phyloP scores from a whole-genome alignment of 768 basidiomycete species.

The Lactarius quietus region DNA sequence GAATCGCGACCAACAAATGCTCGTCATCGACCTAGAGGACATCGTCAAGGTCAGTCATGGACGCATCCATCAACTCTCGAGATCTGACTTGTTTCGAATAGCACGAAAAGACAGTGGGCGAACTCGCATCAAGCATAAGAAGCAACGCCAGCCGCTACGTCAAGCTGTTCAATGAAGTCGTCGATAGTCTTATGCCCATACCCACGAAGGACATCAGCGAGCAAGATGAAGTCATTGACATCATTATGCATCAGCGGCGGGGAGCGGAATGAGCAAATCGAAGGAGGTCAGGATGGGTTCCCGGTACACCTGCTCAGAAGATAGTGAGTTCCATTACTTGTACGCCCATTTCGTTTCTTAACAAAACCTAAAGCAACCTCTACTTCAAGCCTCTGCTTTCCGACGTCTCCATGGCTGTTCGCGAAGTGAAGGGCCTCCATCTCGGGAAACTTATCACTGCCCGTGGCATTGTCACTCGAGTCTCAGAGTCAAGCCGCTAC shows the following conservation, averaged over 20 bases:
- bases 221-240: conserved; percentile 92
- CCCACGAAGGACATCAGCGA: conserved; percentile 89
- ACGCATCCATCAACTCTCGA: not conserved
- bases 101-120: conserved; percentile 68
- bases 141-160: conserved; percentile 89
- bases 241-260: conserved; percentile 92
- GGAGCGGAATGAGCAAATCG: conserved; percentile 81
- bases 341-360: conserved; percentile 18
- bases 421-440: conserved; percentile 80
- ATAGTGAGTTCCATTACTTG: conserved; percentile 66
- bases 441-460: conserved; percentile 95
- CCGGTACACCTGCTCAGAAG: conserved; percentile 88
- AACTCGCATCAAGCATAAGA: conserved; percentile 75
- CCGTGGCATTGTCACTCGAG: conserved; percentile 96
- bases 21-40: conserved; percentile 88
- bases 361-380: conserved; percentile 60
- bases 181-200: conserved; percentile 77
- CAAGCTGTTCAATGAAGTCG: conserved; percentile 80
- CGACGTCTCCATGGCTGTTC: conserved; percentile 79
- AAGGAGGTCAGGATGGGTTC: conserved; percentile 72
- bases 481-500: conserved; percentile 98
- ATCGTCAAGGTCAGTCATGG: conserved; percentile 55
- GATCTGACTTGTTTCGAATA: conserved; percentile 30
- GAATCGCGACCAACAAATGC: conserved; percentile 88
- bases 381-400: conserved; percentile 88